Evolutionary conservation across 2,329 filamentous ascomycete genomes (phyloP).

Genomic region (Botrytis byssoidea): DNA sequence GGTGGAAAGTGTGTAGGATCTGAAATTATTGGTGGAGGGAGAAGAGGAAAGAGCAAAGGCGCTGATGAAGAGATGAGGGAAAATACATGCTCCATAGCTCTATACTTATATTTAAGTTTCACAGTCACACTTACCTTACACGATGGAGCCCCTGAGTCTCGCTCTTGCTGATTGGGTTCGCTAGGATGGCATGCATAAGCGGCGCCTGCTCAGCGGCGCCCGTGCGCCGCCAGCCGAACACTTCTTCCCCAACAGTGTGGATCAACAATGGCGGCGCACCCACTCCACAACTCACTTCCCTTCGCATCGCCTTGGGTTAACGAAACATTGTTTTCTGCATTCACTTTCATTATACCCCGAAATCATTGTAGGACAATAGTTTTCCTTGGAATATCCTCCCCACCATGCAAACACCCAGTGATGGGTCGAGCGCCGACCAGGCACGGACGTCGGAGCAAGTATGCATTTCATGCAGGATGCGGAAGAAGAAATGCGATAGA

Average conservation of each 20-base stretch:
- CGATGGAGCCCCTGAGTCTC: neutral
- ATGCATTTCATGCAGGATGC: neutral
- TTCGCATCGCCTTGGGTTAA: neutral
- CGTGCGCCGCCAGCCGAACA: neutral
- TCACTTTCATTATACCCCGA: neutral
- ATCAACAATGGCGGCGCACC: neutral
- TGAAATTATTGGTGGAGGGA: neutral
- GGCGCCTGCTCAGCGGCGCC: neutral
- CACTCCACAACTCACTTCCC: neutral
- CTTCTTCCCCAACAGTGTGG: neutral
- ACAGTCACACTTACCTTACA: neutral
- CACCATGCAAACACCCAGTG: neutral
- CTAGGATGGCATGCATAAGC: neutral
- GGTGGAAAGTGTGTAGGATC: neutral
- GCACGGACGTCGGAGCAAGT: neutral
- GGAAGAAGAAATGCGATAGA: neutral
- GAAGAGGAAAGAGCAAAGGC: neutral
- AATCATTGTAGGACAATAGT: neutral
- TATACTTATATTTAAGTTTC: neutral
- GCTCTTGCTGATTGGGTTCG: conserved; percentile 2
- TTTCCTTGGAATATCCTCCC: neutral
- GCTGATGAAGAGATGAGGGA: neutral
- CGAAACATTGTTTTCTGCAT: neutral
- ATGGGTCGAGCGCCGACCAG: neutral
- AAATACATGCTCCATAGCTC: neutral